phyloP scores from a whole-genome alignment of 495 filamentous ascomycete genomes.

The Penicillium samsonianum region DNA sequence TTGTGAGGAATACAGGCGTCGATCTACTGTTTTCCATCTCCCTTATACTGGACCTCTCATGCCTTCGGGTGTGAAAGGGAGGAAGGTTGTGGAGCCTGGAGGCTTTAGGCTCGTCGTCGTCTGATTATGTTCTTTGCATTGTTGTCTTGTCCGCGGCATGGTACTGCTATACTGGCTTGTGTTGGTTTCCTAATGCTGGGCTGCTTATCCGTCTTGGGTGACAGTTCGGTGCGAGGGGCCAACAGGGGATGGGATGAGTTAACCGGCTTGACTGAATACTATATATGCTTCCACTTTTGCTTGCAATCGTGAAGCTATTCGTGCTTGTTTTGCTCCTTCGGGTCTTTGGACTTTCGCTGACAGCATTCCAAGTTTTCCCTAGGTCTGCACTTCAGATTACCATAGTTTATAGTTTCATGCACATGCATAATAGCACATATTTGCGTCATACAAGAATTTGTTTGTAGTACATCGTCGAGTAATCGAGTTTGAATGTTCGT shows the following conservation, averaged over 20 bases:
- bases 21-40: constrained; percentile 58
- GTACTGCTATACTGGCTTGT: constrained; percentile 52
- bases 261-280: constrained; percentile 63
- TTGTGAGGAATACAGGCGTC: constrained; percentile 28
- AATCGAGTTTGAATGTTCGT: not conserved
- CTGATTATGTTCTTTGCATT: constrained; percentile 22
- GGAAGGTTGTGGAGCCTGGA: constrained; percentile 89
- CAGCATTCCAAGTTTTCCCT: constrained; percentile 10
- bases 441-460: not conserved
- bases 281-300: constrained; percentile 19
- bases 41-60: constrained; percentile 65
- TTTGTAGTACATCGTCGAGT: not conserved
- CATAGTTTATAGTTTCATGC: not conserved
- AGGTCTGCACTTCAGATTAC: constrained; percentile 31
- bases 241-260: constrained; percentile 63
- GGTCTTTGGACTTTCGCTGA: constrained; percentile 24
- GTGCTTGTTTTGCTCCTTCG: constrained; percentile 2
- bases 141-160: constrained; percentile 26
- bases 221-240: constrained; percentile 41
- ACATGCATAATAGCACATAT: not conserved
- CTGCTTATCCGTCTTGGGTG: constrained; percentile 59
- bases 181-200: constrained; percentile 31
- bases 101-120: constrained; percentile 35
- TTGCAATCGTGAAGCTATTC: constrained; percentile 8
- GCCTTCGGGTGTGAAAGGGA: constrained; percentile 47